Percentiles rank a stretch among this genome's conserved stretches.
These are phyloP conservation scores for Ustilago loliicola DNA, from an alignment of 1,284 basidiomycete species.

Conservation along the genomic window DNA sequence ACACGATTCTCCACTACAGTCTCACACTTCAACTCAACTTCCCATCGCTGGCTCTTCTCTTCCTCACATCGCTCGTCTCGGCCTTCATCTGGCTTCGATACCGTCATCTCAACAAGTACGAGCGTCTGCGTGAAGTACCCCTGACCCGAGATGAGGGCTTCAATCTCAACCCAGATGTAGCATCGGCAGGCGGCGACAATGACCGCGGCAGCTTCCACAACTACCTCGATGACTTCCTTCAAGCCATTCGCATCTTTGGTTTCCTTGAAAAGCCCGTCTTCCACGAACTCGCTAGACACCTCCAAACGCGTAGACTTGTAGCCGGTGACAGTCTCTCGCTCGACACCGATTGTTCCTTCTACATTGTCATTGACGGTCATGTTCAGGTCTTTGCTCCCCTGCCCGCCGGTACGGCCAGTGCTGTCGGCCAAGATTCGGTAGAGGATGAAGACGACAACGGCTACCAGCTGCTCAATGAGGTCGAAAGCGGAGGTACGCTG, in stretches of 20 bases:
- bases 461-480: slow-evolving; percentile 69
- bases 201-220: slow-evolving; percentile 65
- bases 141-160: slow-evolving; percentile 65
- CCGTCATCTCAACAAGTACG: slow-evolving; percentile 67
- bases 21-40: slow-evolving; percentile 69
- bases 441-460: slow-evolving; percentile 63
- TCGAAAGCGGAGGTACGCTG: slow-evolving; percentile 77
- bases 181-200: slow-evolving; percentile 53
- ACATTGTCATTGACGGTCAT: slow-evolving; percentile 69
- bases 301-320: slow-evolving; percentile 67
- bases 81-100: slow-evolving; percentile 72
- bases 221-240: slow-evolving; percentile 70
- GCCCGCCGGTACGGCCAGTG: slow-evolving; percentile 29
- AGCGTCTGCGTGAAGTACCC: slow-evolving; percentile 65
- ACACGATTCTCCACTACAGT: slow-evolving; percentile 65
- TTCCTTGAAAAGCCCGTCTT: slow-evolving; percentile 70
- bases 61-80: slow-evolving; percentile 45
- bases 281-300: slow-evolving; percentile 68
- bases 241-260: slow-evolving; percentile 70
- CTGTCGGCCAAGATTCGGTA: slow-evolving; percentile 21
- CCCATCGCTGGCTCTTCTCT: slow-evolving; percentile 60
- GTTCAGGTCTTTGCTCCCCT: slow-evolving; percentile 69
- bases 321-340: slow-evolving; percentile 67
- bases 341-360: slow-evolving; percentile 67
- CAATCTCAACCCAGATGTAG: slow-evolving; percentile 66